Conservation (phyloP, 2,329 filamentous ascomycete species). For the Botrytis squamosa region DNA sequence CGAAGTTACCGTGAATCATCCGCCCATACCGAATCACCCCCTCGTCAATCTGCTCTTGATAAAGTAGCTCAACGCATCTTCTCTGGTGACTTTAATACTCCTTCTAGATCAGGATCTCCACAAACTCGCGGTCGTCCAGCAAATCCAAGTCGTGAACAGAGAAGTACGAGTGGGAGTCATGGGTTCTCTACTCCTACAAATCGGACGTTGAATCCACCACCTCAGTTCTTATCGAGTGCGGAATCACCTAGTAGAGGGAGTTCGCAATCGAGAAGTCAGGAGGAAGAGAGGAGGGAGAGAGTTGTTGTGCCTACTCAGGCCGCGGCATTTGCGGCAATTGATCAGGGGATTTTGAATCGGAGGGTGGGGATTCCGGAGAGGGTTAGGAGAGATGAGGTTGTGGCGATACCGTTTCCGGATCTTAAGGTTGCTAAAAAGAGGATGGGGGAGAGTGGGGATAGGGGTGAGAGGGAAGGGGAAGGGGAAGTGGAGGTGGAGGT, state of each 20-base stretch:
- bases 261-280: constrained; percentile 26
- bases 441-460: constrained; percentile 33
- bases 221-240: constrained; percentile 31
- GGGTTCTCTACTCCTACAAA: constrained; percentile 32
- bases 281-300: neutral
- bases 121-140: constrained; percentile 36
- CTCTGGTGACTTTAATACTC: constrained; percentile 46
- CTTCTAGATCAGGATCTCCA: constrained; percentile 38
- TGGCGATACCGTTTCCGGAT: constrained; percentile 48
- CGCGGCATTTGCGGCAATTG: constrained; percentile 61
- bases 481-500: too few relatives aligned
- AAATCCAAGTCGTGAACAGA: constrained; percentile 21
- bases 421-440: constrained; percentile 40
- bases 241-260: constrained; percentile 31
- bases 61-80: constrained; percentile 62
- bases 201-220: constrained; percentile 28
- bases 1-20: constrained; percentile 46
- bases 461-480: neutral
- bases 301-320: constrained; percentile 47
- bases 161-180: constrained; percentile 30
- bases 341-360: constrained; percentile 59
- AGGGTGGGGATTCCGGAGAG: constrained; percentile 50
- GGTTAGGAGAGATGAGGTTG: constrained; percentile 38
- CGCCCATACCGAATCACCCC: constrained; percentile 51
- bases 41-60: constrained; percentile 55